phyloP scores from a whole-genome alignment of 768 basidiomycete species.

The Suillus ampliporus region DNA sequence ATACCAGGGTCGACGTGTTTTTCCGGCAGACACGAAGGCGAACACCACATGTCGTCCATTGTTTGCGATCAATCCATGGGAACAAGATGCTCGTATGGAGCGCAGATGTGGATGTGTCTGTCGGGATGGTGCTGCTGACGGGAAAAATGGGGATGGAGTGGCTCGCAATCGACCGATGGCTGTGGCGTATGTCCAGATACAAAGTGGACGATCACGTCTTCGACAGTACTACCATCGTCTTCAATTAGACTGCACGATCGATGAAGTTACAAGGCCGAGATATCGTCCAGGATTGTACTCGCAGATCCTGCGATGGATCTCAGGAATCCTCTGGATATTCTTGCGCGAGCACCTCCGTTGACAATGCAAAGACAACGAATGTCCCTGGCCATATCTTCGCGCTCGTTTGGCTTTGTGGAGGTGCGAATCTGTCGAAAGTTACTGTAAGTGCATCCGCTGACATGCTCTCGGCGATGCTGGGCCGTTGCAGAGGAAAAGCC shows the following conservation, averaged over 20 bases:
- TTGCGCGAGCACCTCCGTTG: constrained; percentile 17
- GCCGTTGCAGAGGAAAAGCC: not conserved
- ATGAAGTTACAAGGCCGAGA: constrained; percentile 28
- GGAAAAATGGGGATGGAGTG: constrained; percentile 11
- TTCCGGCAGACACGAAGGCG: constrained; percentile 21
- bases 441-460: not conserved
- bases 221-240: constrained; percentile 15
- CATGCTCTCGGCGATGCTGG: not conserved
- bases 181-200: constrained; percentile 21
- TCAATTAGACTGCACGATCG: constrained; percentile 16
- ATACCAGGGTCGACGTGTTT: constrained; percentile 26
- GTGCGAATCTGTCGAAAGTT: not conserved
- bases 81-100: constrained; percentile 27
- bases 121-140: not conserved
- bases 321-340: constrained; percentile 9
- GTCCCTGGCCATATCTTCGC: constrained; percentile 17
- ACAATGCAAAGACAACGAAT: constrained; percentile 23
- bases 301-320: constrained; percentile 9
- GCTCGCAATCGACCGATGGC: not conserved
- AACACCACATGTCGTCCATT: constrained; percentile 33
- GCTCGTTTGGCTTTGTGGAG: not conserved
- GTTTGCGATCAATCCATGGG: constrained; percentile 25
- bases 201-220: constrained; percentile 27
- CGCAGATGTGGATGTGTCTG: not conserved
- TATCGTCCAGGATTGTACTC: constrained; percentile 21